A percentile compares a stretch with the other conserved stretches of the same genome.
Evolutionary conservation across 2,329 filamentous ascomycete genomes (phyloP).

Genomic region (Colletotrichum cordylinicola): DNA sequence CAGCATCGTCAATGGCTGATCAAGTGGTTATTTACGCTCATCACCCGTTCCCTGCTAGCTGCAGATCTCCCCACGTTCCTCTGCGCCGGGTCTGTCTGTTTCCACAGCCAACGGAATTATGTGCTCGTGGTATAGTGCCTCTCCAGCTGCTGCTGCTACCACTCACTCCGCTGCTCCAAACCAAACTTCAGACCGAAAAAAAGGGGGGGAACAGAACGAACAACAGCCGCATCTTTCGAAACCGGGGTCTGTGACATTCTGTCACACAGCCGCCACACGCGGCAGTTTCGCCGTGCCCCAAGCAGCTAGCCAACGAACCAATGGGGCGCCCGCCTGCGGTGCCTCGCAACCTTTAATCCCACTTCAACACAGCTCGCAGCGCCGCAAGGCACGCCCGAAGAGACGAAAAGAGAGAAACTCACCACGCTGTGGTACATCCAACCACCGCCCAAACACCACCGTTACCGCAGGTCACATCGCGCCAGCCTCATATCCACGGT

Average conservation of each 20-base stretch:
- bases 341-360: not conserved
- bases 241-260: constrained; percentile 23
- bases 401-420: not conserved
- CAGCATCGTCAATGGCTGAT: not conserved
- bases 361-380: not conserved
- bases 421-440: not conserved
- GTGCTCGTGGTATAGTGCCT: not conserved
- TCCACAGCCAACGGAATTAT: not conserved
- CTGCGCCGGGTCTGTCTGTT: not conserved
- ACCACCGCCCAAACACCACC: not conserved
- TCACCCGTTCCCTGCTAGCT: constrained; percentile 11
- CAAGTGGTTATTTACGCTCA: not conserved
- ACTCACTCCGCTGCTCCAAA: not conserved
- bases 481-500: constrained; percentile 3
- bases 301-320: not conserved
- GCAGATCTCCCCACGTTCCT: constrained; percentile 6
- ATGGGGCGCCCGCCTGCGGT: not conserved
- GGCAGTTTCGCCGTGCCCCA: constrained; percentile 18
- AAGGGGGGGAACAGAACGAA: not conserved
- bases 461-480: not conserved
- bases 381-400: not conserved
- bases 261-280: constrained; percentile 22
- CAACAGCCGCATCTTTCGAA: constrained; percentile 1
- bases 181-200: not conserved
- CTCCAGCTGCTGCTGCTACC: not conserved